Base-by-base conservation (phyloP, 108 stramenopile genomes). In the Nitzschia palea region DNA sequence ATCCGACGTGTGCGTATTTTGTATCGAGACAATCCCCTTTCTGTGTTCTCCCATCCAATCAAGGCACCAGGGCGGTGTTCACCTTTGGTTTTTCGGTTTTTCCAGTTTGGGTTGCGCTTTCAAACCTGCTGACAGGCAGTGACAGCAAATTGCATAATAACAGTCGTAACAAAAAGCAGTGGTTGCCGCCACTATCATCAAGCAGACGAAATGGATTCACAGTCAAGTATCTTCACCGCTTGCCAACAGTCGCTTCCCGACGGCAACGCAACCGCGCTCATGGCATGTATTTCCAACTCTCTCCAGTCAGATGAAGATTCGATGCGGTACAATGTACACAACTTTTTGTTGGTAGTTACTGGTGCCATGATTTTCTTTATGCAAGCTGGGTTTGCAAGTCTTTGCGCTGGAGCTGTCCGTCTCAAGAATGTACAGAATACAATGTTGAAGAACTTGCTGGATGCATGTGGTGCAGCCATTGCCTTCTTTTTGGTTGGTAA, bases 391-490 rank as follows among this genome's bases (percentile, higher is more conserved):
- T 89, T 89, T 76, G 84, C 84, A 53, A 89, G 83, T 79, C 67
- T 95, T 8, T 88, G 86, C 44, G 93, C 91, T 9, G 95, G 95
- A 25, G 73, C 83, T 37, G 85, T 94, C 3, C 81, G 87, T 0
- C 50, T 71, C 4, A 94, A 96, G 70, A 94, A 96, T 65, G 81
- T 87, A 5, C 82, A 91, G 59, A 96, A 96, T 71, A 79, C 87
- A 47, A 80, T 96, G 79, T 73, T 96, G 18, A 94, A 96, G 79
- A 96, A 96, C 65, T 42, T 96, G 9, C 44, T 94, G 43, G 95
- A 96, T 71, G 86, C 86, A 8, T 90, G 88, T 55, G 86, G 91
- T 44, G 93, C 82, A 6, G 81, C 87, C n/a, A 5, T 94, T 8
- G 78, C 78, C 28, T 96, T 88, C 66, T 96, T 70, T 45, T 27